phyloP scores from a whole-genome alignment of 345 rosid species.

The Populus euphratica region DNA sequence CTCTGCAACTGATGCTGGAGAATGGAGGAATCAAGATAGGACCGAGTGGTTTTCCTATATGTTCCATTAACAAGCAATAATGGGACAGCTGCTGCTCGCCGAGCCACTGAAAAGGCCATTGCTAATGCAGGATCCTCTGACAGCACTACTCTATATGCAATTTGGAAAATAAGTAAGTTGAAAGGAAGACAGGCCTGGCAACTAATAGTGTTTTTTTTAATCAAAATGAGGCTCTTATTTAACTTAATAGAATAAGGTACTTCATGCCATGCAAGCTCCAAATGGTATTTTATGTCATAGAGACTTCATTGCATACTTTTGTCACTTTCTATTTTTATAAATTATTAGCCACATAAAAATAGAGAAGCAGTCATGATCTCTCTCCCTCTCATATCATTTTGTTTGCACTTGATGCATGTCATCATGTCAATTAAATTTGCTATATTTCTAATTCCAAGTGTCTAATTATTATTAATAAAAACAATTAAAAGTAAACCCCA shows the following conservation, averaged over 20 bases:
- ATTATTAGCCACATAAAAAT: no score
- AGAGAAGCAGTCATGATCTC: background rate
- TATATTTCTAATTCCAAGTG: no score
- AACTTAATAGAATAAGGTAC: background rate
- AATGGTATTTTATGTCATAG: background rate
- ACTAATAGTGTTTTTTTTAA: no score
- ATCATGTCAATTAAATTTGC: background rate
- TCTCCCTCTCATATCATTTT: background rate
- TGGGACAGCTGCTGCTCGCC: constrained; percentile 97
- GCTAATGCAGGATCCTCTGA: constrained; percentile 98
- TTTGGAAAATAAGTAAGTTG: constrained; percentile 8
- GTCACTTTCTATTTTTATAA: background rate
- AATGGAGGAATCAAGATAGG: constrained; percentile 89
- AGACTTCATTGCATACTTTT: background rate
- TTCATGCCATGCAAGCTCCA: background rate
- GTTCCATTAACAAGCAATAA: constrained; percentile 96
- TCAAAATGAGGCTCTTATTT: background rate
- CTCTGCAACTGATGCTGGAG: constrained; percentile 91
- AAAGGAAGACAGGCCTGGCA: background rate
- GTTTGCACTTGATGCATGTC: background rate
- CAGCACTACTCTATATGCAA: constrained; percentile 63
- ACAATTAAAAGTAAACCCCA: background rate
- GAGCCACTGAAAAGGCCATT: constrained; percentile 96
- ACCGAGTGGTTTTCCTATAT: constrained; percentile 79
- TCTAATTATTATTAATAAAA: background rate